Evolutionary conservation across 2,329 filamentous ascomycete genomes (phyloP), one percentile per base, ranked within the genome.

Genomic region (Penicillium italicum): DNA sequence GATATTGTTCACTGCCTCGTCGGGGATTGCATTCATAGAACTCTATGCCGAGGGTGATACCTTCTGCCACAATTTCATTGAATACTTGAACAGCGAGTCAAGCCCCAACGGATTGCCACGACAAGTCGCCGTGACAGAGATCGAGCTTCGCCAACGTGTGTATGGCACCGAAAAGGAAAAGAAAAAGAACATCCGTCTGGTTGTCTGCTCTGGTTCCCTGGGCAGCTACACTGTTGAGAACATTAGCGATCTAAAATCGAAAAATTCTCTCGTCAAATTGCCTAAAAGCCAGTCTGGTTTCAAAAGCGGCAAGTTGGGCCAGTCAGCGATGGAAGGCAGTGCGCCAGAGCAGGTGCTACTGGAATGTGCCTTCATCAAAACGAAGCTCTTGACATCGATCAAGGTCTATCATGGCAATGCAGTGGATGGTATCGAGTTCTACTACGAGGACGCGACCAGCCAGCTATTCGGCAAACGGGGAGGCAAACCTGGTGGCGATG

Each of bases 391-490:
- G 59, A 87, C 85, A 1, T 84, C 84, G 5, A 82, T 97, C 54
- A 82, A 85, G 57, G 80, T 96, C 14, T 95, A 91, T 68, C 87
- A 91, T 65, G 91, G 89, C 2, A 78, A 80, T 56, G 87, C 87
- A 4, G 69, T 97, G 12, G 88, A 96, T 70, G 94, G 94, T 0
- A 74, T 99, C 20, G 93, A 97, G 71, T 97, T 99, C 73, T 80
- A 89, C 56, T 97, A 96, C 69, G 93, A 97, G 67, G 91, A 97
- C 71, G 82, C 84, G 16, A 88, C 89, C 1, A 88, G 81, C 52
- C 91, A 97, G 69, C 73, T 97, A 4, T 95, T 99, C 77, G 94
- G 94, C 38, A 92, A 90, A 67, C 80, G 82, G 52, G 88, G 88
- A 12, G 89, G 87, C 8, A 87, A 87, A 60, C 75, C 81, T 24